A percentile compares a stretch with the other conserved stretches of the same genome.
Evolutionary conservation across 345 rosid genomes (phyloP).

Genomic region (Gossypium arboreum): DNA sequence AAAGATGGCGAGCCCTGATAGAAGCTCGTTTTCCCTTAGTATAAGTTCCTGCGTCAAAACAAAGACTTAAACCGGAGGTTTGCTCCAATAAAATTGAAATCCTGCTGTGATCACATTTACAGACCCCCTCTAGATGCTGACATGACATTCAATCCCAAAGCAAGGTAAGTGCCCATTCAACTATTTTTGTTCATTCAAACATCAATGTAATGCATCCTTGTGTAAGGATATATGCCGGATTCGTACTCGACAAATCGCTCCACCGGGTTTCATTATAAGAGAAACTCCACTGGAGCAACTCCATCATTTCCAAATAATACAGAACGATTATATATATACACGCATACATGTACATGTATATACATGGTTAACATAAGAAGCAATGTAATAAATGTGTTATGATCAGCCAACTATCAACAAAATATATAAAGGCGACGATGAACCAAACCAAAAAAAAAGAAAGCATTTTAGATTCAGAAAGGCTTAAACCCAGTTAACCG

Average conservation of each 20-base stretch:
- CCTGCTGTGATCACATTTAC: slow-evolving; percentile 11
- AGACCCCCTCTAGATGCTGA: slow-evolving; percentile 15
- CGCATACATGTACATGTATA: no score
- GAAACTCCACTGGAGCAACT: not conserved
- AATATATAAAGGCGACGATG: not conserved
- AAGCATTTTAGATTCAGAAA: not conserved
- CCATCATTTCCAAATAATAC: not conserved
- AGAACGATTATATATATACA: not conserved
- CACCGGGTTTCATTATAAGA: not conserved
- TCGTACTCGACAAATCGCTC: not conserved
- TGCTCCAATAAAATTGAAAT: slow-evolving; percentile 30
- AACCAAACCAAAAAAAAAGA: not conserved
- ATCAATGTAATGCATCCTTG: not conserved
- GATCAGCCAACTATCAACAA: not conserved
- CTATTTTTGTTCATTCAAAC: not conserved
- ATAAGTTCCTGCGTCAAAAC: slow-evolving; percentile 85
- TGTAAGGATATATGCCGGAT: not conserved
- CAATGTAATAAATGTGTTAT: not conserved
- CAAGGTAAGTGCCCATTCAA: not conserved
- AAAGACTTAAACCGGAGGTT: slow-evolving; percentile 61
- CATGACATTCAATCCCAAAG: slow-evolving; percentile 11
- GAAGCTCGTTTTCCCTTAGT: slow-evolving; percentile 62
- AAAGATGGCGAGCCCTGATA: slow-evolving; percentile 55
- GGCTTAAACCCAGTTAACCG: not conserved
- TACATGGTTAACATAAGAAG: not conserved